These are phyloP conservation scores for Hemisphaericaspora lyxosophila DNA, from an alignment of 1,139 yeast genomes.

Conservation along the genomic window DNA sequence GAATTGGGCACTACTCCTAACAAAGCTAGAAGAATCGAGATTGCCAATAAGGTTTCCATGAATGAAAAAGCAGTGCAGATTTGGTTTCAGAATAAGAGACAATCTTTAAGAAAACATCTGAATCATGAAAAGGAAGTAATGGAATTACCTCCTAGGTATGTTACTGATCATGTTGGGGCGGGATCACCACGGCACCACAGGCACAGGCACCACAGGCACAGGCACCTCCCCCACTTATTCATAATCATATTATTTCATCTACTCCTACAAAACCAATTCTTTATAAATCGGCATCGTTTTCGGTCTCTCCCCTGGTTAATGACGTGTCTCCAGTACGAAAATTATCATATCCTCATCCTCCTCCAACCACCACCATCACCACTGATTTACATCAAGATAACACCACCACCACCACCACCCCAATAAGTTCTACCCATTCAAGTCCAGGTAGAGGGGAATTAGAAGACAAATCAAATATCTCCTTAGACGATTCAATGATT, in stretches of 20 bases:
- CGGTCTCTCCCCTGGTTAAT: not conserved
- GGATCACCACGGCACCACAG: conserved; percentile 2
- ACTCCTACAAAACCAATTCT: conserved; percentile 23
- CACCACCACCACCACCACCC: conserved; percentile 1
- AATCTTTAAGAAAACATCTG: conserved; percentile 62
- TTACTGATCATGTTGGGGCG: conserved; percentile 1
- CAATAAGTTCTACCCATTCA: conserved; percentile 19
- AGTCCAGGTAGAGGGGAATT: conserved; percentile 21
- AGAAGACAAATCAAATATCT: conserved; percentile 20
- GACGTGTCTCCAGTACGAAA: not conserved
- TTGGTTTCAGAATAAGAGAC: conserved; percentile 97
- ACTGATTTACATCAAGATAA: not conserved
- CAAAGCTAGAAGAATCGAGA: conserved; percentile 67
- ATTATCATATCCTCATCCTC: not conserved
- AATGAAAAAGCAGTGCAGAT: conserved; percentile 96
- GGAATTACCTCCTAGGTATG: conserved; percentile 35
- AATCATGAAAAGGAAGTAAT: conserved; percentile 43
- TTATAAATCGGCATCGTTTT: not conserved
- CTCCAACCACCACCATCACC: not conserved
- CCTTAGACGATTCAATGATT: conserved; percentile 24
- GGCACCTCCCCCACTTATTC: conserved; percentile 10
- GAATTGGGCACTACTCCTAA: conserved; percentile 77
- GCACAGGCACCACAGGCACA: conserved; percentile 12
- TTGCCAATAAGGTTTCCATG: conserved; percentile 82
- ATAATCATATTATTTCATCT: conserved; percentile 21